Conservation (phyloP, 768 basidiomycete species). For the Lactarius vividus region DNA sequence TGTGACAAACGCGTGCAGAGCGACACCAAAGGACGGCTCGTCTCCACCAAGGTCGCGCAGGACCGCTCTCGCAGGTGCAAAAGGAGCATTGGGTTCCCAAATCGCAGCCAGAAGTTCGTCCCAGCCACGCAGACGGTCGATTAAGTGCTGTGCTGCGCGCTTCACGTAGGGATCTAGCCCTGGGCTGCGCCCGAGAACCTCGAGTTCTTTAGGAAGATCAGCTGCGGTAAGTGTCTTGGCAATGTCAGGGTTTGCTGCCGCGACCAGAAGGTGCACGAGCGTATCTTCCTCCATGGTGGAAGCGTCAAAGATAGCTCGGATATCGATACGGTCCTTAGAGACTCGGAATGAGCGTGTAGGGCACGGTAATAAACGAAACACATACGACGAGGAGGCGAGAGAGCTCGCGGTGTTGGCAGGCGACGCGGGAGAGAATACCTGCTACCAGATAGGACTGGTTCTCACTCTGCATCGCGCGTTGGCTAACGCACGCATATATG, state of each 20-base stretch:
- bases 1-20: constrained; percentile 67
- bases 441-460: constrained; percentile 61
- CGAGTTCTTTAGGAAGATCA: constrained; percentile 43
- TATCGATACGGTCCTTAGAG: constrained; percentile 55
- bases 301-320: constrained; percentile 52
- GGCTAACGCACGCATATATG: not conserved
- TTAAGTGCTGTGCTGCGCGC: constrained; percentile 47
- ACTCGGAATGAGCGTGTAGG: not conserved
- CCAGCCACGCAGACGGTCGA: constrained; percentile 56
- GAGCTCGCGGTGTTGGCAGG: constrained; percentile 58
- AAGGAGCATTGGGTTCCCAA: constrained; percentile 51
- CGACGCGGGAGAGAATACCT: constrained; percentile 58
- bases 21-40: constrained; percentile 68
- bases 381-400: constrained; percentile 46
- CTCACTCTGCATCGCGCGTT: constrained; percentile 39
- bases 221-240: constrained; percentile 49
- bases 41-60: constrained; percentile 61
- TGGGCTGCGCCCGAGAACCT: constrained; percentile 38
- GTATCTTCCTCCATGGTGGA: constrained; percentile 53
- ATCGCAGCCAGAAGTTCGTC: constrained; percentile 58
- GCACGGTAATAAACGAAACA: constrained; percentile 29
- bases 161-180: constrained; percentile 43
- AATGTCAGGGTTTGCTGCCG: constrained; percentile 62
- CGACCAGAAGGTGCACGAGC: constrained; percentile 56
- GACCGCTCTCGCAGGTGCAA: constrained; percentile 46